These are phyloP conservation scores for Dendryphion nanum DNA, from an alignment of 2,329 filamentous ascomycete species.

Conservation along the genomic window DNA sequence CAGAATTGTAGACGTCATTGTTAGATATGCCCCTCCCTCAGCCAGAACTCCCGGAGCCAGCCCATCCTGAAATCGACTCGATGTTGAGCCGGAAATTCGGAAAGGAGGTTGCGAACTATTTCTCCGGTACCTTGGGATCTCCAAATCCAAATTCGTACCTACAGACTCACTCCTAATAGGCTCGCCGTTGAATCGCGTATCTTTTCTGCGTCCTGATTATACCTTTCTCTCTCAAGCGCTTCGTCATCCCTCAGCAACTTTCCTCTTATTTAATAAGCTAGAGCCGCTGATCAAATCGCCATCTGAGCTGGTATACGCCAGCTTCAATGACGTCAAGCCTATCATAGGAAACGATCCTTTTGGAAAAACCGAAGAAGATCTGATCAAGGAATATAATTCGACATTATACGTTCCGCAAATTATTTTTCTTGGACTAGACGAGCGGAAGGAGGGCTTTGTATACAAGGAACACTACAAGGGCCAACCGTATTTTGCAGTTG, in stretches of 20 bases:
- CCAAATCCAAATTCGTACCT: neutral
- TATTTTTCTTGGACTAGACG: constrained; percentile 82
- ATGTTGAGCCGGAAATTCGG: constrained; percentile 78
- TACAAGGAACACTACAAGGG: constrained; percentile 72
- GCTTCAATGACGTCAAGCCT: constrained; percentile 65
- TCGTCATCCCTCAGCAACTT: constrained; percentile 62
- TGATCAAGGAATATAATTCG: constrained; percentile 73
- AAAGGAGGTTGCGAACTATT: constrained; percentile 80
- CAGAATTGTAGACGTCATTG: constrained; percentile 1
- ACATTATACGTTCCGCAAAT: constrained; percentile 65
- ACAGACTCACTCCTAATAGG: constrained; percentile 44
- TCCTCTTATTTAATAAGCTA: constrained; percentile 77
- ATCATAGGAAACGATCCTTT: constrained; percentile 74
- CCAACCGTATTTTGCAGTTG: constrained; percentile 83
- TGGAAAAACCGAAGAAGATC: constrained; percentile 66
- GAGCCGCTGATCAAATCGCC: constrained; percentile 67
- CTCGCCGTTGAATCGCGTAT: constrained; percentile 73
- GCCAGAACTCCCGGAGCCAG: constrained; percentile 56
- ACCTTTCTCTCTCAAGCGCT: constrained; percentile 69
- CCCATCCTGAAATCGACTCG: constrained; percentile 59
- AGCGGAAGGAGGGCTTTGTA: constrained; percentile 56
- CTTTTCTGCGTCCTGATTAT: constrained; percentile 71
- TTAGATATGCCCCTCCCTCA: constrained; percentile 35
- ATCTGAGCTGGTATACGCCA: constrained; percentile 65
- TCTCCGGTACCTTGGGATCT: constrained; percentile 50